Evolutionary conservation across 768 basidiomycete genomes (phyloP).

Genomic region (Suillus sp.): DNA sequence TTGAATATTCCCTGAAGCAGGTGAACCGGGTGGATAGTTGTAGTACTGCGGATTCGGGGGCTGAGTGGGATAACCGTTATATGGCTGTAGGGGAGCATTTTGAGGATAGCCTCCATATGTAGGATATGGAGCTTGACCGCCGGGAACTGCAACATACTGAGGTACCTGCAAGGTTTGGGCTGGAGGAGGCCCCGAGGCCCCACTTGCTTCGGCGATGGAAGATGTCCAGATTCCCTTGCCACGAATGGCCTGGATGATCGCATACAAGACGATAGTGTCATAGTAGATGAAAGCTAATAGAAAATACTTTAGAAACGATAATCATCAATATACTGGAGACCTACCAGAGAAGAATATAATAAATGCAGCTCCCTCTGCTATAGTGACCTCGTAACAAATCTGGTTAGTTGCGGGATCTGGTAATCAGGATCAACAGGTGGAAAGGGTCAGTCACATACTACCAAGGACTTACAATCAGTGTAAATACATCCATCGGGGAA

Average conservation of each 20-base stretch:
- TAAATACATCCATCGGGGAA: constrained; percentile 25
- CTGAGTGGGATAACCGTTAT: constrained; percentile 11
- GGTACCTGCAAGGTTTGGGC: constrained; percentile 12
- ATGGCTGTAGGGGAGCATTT: constrained; percentile 10
- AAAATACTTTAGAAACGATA: neutral
- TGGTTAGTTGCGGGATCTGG: constrained; percentile 17
- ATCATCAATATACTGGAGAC: constrained; percentile 2
- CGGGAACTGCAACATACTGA: constrained; percentile 14
- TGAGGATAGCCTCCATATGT: constrained; percentile 12
- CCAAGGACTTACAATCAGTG: constrained; percentile 13
- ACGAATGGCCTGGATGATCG: constrained; percentile 24
- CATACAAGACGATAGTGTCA: constrained; percentile 24
- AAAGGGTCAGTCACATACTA: neutral
- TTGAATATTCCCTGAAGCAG: constrained; percentile 9
- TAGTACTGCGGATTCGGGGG: constrained; percentile 10
- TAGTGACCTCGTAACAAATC: constrained; percentile 23
- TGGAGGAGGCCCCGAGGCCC: neutral
- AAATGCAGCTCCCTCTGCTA: constrained; percentile 26
- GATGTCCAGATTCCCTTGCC: constrained; percentile 28
- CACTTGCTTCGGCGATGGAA: constrained; percentile 26
- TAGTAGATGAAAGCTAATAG: constrained; percentile 29
- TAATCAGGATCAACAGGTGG: neutral
- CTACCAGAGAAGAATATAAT: constrained; percentile 28
- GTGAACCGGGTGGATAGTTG: constrained; percentile 8
- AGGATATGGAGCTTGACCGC: constrained; percentile 10